phyloP scores from a whole-genome alignment of 768 basidiomycete species.

The Lentinus tigrinus region DNA sequence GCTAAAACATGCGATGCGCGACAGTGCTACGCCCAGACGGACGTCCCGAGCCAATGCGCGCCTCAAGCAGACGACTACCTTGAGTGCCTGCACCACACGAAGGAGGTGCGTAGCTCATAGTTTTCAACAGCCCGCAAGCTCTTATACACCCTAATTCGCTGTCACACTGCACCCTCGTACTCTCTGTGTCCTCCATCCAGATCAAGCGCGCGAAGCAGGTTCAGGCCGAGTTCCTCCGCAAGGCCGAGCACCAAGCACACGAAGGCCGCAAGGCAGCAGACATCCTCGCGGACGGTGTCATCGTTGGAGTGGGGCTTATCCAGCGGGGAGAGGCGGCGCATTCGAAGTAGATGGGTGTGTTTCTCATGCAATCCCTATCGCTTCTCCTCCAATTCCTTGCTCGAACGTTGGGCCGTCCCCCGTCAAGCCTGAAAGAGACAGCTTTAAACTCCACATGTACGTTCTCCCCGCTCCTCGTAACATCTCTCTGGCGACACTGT shows the following conservation, averaged over 20 bases:
- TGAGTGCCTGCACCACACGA: constrained; percentile 85
- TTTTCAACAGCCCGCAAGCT: not conserved
- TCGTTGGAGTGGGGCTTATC: constrained; percentile 76
- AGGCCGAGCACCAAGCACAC: constrained; percentile 61
- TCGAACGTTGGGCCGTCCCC: too few species aligned
- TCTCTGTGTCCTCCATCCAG: constrained; percentile 29
- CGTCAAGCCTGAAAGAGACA: too few species aligned
- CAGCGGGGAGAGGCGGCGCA: constrained; percentile 40
- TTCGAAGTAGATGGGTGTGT: constrained; percentile 10
- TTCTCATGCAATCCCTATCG: constrained; percentile 2
- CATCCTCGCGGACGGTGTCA: constrained; percentile 68
- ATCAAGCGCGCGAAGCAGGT: constrained; percentile 67
- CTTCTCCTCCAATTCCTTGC: not conserved
- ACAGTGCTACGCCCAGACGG: constrained; percentile 85
- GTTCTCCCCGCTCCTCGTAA: too few species aligned
- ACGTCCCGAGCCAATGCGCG: constrained; percentile 70
- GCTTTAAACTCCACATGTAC: too few species aligned
- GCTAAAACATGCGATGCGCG: not conserved
- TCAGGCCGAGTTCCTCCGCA: constrained; percentile 68
- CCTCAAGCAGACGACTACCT: constrained; percentile 81
- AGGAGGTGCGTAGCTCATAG: constrained; percentile 68
- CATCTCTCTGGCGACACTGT: too few species aligned
- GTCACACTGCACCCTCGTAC: not conserved
- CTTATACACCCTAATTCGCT: not conserved
- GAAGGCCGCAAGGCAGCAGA: constrained; percentile 74